Evolutionary conservation across 2,329 filamentous ascomycete species (phyloP).

Genomic region (Aureobasidium subglaciale): DNA sequence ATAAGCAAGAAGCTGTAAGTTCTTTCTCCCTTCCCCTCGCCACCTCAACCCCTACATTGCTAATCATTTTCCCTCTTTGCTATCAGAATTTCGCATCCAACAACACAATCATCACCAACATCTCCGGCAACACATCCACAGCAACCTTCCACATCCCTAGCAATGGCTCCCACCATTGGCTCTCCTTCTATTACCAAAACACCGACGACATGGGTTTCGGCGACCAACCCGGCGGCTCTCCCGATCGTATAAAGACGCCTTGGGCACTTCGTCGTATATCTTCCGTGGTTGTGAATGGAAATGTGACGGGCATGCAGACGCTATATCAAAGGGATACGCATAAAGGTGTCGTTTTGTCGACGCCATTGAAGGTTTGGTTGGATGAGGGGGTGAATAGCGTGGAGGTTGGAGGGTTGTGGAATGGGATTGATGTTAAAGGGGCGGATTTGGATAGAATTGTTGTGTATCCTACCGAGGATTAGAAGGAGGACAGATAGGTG

Average conservation of each 20-base stretch:
- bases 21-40: not conserved
- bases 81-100: constrained; percentile 41
- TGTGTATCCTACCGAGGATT: constrained; percentile 50
- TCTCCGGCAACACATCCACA: constrained; percentile 49
- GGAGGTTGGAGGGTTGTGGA: constrained; percentile 50
- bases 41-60: not conserved
- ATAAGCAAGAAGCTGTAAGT: constrained; percentile 45
- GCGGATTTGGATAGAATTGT: constrained; percentile 54
- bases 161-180: constrained; percentile 47
- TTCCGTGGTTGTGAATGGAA: constrained; percentile 53
- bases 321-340: constrained; percentile 50
- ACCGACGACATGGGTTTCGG: constrained; percentile 57
- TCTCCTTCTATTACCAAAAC: constrained; percentile 54
- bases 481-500: not conserved
- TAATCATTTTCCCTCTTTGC: not conserved
- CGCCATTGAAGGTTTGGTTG: constrained; percentile 48
- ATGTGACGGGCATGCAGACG: constrained; percentile 42
- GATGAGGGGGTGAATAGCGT: constrained; percentile 52
- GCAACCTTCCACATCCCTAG: constrained; percentile 46
- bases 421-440: constrained; percentile 50
- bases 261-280: constrained; percentile 56
- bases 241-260: constrained; percentile 52
- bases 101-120: constrained; percentile 44
- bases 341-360: constrained; percentile 54
- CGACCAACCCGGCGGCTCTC: constrained; percentile 45